Percentiles rank a stretch among this genome's conserved stretches.
These are phyloP conservation scores for Camillea tinctor DNA, from an alignment of 2,329 filamentous ascomycete species.

Conservation along the genomic window DNA sequence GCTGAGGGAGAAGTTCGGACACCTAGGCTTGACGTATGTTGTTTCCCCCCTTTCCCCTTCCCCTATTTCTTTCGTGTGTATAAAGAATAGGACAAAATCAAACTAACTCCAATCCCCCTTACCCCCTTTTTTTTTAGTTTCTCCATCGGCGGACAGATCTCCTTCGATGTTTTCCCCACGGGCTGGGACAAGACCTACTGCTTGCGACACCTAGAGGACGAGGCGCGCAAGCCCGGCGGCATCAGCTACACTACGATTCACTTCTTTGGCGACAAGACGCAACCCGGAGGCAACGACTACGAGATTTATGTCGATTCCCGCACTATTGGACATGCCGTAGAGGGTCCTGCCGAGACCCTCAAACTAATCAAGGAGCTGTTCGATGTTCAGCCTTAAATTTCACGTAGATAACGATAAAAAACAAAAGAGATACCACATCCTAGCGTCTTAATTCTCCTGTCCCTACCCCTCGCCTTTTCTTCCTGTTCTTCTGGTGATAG, in stretches of 20 bases:
- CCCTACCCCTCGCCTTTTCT: too few relatives aligned
- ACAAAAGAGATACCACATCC: too few relatives aligned
- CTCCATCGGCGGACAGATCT: slow-evolving; percentile 96
- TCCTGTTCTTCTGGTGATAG: too few relatives aligned
- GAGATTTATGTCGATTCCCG: slow-evolving; percentile 85
- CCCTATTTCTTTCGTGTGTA: not conserved
- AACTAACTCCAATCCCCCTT: not conserved
- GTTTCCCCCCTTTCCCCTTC: slow-evolving; percentile 1
- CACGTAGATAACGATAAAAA: not conserved
- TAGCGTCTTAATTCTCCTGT: too few relatives aligned
- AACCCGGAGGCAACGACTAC: slow-evolving; percentile 87
- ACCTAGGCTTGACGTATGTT: slow-evolving; percentile 79
- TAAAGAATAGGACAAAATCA: slow-evolving; percentile 2
- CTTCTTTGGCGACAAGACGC: slow-evolving; percentile 98
- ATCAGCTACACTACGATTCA: slow-evolving; percentile 84
- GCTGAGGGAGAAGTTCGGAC: slow-evolving; percentile 77
- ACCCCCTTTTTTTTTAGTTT: slow-evolving; percentile 53
- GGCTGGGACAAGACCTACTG: slow-evolving; percentile 99
- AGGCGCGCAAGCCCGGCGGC: slow-evolving; percentile 67
- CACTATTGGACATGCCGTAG: slow-evolving; percentile 83
- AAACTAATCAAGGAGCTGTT: slow-evolving; percentile 80
- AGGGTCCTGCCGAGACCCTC: slow-evolving; percentile 78
- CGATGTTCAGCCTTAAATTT: slow-evolving; percentile 46
- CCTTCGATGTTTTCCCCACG: slow-evolving; percentile 93
- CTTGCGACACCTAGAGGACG: slow-evolving; percentile 79